phyloP scores from a whole-genome alignment of 2,329 filamentous ascomycete species.

The Myriosclerotinia curreyana region DNA sequence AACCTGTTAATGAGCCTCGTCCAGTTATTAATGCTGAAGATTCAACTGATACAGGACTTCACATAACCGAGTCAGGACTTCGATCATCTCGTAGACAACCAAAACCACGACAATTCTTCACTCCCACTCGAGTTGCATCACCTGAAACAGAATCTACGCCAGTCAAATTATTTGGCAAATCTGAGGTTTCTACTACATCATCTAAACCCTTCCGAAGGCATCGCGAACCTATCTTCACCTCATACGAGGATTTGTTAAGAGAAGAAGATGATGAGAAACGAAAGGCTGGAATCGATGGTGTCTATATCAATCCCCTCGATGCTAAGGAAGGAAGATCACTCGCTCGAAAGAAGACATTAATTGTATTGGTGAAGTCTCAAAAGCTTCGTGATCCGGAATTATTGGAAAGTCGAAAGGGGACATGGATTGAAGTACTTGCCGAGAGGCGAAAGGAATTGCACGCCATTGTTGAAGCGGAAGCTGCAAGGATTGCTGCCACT shows the following conservation, averaged over 20 bases:
- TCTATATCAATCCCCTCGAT: constrained; percentile 26
- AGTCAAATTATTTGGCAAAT: neutral
- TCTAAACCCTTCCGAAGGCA: neutral
- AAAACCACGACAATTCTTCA: constrained; percentile 16
- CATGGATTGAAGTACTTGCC: constrained; percentile 25
- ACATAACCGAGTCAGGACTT: constrained; percentile 12
- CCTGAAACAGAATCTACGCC: constrained; percentile 4
- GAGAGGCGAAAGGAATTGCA: constrained; percentile 19
- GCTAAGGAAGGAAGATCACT: constrained; percentile 35
- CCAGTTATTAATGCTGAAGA: neutral
- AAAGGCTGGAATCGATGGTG: constrained; percentile 24
- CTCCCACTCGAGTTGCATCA: neutral
- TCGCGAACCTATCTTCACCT: constrained; percentile 13
- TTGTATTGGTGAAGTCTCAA: constrained; percentile 37
- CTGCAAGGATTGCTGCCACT: constrained; percentile 9
- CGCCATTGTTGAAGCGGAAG: constrained; percentile 14
- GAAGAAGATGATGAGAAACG: constrained; percentile 23
- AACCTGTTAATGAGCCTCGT: neutral
- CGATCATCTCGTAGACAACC: constrained; percentile 20
- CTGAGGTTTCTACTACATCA: neutral
- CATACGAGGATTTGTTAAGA: constrained; percentile 22
- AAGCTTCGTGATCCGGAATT: constrained; percentile 33
- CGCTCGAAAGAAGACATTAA: constrained; percentile 35
- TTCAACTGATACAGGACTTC: constrained; percentile 7
- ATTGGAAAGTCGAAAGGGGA: constrained; percentile 24